phyloP scores from a whole-genome alignment of 768 basidiomycete genomes.

The Cystofilobasidium macerans region DNA sequence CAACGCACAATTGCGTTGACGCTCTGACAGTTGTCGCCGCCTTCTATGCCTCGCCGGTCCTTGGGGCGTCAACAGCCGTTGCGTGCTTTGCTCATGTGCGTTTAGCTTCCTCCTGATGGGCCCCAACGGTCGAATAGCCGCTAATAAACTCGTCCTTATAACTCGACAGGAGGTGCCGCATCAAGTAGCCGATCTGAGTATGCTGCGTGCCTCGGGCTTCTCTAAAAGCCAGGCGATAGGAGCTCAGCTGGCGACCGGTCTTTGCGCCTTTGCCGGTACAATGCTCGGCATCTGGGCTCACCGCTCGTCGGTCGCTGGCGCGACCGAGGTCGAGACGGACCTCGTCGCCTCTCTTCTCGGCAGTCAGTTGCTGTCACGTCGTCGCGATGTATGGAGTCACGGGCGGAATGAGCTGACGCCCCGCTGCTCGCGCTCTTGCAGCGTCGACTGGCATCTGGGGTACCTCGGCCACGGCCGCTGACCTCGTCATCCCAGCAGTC shows the following conservation, averaged over 20 bases:
- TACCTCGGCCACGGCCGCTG: conserved; percentile 64
- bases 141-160: neutral
- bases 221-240: conserved; percentile 86
- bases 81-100: conserved; percentile 53
- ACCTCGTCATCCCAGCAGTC: conserved; percentile 64
- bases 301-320: conserved; percentile 50
- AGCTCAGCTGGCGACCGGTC: conserved; percentile 79
- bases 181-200: conserved; percentile 96
- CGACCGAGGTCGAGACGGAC: conserved; percentile 44
- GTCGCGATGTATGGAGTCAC: neutral
- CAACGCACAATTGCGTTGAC: conserved; percentile 51
- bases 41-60: conserved; percentile 90
- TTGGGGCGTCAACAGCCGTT: conserved; percentile 87
- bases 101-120: neutral
- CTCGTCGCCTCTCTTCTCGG: conserved; percentile 68
- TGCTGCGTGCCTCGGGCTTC: conserved; percentile 58
- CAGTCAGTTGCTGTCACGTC: conserved; percentile 27
- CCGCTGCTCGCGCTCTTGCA: neutral
- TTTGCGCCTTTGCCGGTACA: conserved; percentile 74
- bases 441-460: conserved; percentile 65
- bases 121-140: too few species aligned
- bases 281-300: conserved; percentile 56
- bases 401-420: neutral
- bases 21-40: conserved; percentile 88
- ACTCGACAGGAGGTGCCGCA: conserved; percentile 71